phyloP scores from a whole-genome alignment of 106 monocot genomes.

The Ottelia alismoides region DNA sequence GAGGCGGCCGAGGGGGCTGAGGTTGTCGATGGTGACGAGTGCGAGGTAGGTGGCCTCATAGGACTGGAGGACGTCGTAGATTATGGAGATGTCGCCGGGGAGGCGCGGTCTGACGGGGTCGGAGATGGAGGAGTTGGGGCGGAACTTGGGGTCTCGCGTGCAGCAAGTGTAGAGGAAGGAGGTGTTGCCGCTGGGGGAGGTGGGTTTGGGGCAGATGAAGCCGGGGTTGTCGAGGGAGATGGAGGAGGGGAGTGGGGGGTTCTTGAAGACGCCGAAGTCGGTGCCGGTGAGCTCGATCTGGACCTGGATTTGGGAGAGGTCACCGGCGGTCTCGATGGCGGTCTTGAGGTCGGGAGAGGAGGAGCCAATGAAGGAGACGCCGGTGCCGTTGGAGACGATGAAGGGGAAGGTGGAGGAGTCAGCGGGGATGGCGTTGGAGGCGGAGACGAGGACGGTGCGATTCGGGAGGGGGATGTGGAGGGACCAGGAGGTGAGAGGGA shows the following conservation, averaged over 20 bases:
- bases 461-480: constrained; percentile 18
- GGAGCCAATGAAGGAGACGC: constrained; percentile 56
- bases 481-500: constrained; percentile 25
- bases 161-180: constrained; percentile 52
- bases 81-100: constrained; percentile 48
- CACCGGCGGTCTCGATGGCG: constrained; percentile 62
- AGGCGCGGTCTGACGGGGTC: constrained; percentile 26
- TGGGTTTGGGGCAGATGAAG: constrained; percentile 34
- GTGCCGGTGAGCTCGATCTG: constrained; percentile 22
- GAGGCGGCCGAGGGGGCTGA: constrained; percentile 38
- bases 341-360: constrained; percentile 54
- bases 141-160: constrained; percentile 21
- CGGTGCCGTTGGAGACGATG: constrained; percentile 15
- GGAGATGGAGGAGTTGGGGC: constrained; percentile 7
- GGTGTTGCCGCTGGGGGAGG: constrained; percentile 33
- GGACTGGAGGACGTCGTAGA: constrained; percentile 56
- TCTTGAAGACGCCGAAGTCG: constrained; percentile 3
- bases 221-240: constrained; percentile 20
- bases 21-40: constrained; percentile 46
- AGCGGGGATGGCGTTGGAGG: constrained; percentile 32
- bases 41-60: constrained; percentile 51
- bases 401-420: constrained; percentile 48
- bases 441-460: constrained; percentile 53
- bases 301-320: constrained; percentile 37
- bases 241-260: constrained; percentile 1